These are phyloP conservation scores for Fusarium palustre DNA, from an alignment of 2,329 filamentous ascomycete genomes.

Conservation along the genomic window DNA sequence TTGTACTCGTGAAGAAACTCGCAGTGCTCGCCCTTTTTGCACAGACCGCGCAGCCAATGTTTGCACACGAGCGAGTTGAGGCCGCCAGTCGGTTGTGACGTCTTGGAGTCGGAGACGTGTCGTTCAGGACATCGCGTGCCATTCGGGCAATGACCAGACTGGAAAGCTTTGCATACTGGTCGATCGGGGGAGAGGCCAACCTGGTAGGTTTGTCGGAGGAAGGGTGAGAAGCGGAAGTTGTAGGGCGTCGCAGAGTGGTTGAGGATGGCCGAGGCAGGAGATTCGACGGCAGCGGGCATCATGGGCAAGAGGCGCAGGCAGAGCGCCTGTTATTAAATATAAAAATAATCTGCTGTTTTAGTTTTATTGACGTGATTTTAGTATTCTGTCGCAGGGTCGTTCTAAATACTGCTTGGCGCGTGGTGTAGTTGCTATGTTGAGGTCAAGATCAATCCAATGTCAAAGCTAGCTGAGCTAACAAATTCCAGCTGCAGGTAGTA, in stretches of 20 bases:
- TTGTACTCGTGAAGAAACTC: conserved; percentile 99
- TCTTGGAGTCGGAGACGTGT: conserved; percentile 66
- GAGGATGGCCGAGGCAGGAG: conserved; percentile 62
- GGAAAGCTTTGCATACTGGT: conserved; percentile 87
- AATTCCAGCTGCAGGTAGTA: conserved; percentile 34
- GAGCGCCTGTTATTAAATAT: conserved; percentile 6
- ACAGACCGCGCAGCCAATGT: conserved; percentile 96
- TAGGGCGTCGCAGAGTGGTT: conserved; percentile 68
- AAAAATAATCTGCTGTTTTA: not conserved
- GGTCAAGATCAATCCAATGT: conserved; percentile 11
- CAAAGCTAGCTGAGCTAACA: conserved; percentile 21
- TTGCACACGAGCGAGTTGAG: conserved; percentile 94
- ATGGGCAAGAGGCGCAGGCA: conserved; percentile 26
- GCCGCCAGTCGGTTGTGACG: conserved; percentile 58
- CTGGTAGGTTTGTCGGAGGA: conserved; percentile 84
- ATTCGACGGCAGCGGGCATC: conserved; percentile 50
- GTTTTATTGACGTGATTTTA: not conserved
- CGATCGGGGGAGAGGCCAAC: conserved; percentile 84
- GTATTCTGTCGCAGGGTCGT: not conserved
- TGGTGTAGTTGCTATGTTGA: conserved; percentile 9
- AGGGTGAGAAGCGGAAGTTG: conserved; percentile 86
- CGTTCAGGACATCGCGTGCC: conserved; percentile 88
- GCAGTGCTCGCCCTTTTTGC: conserved; percentile 97
- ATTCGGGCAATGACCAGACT: conserved; percentile 86
- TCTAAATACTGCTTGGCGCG: not conserved